These are phyloP conservation scores for Apiotrichum domesticum DNA, from an alignment of 1,284 basidiomycete genomes.

Conservation along the genomic window DNA sequence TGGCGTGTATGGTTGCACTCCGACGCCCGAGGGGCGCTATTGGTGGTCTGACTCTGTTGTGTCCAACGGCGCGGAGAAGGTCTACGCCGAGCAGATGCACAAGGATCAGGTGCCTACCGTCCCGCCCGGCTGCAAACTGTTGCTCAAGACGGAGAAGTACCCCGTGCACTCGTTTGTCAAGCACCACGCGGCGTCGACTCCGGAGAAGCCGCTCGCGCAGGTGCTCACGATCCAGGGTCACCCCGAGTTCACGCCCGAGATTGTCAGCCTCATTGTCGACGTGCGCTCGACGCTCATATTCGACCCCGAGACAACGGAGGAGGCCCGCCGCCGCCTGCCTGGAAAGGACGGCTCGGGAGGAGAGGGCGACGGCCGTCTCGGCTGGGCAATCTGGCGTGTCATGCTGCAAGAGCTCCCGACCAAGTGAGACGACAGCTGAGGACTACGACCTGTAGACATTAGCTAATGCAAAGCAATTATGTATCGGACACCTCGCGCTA, in stretches of 20 bases:
- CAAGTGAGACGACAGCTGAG: slow-evolving; percentile 5
- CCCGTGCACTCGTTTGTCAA: slow-evolving; percentile 50
- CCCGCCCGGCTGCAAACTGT: slow-evolving; percentile 47
- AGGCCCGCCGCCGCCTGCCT: slow-evolving; percentile 47
- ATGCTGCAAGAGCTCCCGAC: slow-evolving; percentile 44
- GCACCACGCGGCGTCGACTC: slow-evolving; percentile 43
- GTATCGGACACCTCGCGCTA: slow-evolving; percentile 27
- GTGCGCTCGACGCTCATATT: slow-evolving; percentile 47
- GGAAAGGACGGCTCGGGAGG: slow-evolving; percentile 45
- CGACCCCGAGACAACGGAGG: slow-evolving; percentile 36
- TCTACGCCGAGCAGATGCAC: slow-evolving; percentile 53
- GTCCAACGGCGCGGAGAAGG: slow-evolving; percentile 35
- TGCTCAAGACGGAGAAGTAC: slow-evolving; percentile 47
- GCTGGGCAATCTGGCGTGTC: slow-evolving; percentile 48
- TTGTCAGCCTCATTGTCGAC: slow-evolving; percentile 50
- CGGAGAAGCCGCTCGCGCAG: slow-evolving; percentile 38
- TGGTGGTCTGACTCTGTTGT: slow-evolving; percentile 44
- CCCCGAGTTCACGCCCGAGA: slow-evolving; percentile 51
- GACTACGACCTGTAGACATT: neutral
- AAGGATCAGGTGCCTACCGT: slow-evolving; percentile 49
- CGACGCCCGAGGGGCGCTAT: slow-evolving; percentile 48
- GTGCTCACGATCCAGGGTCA: slow-evolving; percentile 51
- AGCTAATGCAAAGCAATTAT: slow-evolving; percentile 21
- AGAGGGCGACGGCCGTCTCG: slow-evolving; percentile 50
- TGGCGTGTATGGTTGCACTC: slow-evolving; percentile 45